Evolutionary conservation across 257 asterid species (phyloP).

Genomic region (Sherardia arvensis): DNA sequence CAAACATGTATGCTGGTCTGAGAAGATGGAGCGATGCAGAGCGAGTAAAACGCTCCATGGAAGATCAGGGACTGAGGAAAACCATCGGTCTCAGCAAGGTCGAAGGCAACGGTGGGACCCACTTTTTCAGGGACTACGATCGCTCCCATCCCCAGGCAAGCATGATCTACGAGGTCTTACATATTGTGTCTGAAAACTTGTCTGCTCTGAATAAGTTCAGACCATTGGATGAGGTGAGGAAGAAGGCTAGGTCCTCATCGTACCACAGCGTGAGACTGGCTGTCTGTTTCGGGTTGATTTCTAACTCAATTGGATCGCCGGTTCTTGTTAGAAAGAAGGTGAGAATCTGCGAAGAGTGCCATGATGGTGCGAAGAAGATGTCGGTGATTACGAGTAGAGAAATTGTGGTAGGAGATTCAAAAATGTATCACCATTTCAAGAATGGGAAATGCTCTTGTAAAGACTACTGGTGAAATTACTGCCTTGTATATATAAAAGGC

Average conservation of each 20-base stretch:
- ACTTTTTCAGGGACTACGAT: constrained; percentile 38
- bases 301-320: constrained; percentile 33
- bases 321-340: constrained; percentile 51
- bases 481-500: neutral
- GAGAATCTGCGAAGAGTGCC: constrained; percentile 55
- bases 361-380: constrained; percentile 39
- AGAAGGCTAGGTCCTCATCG: constrained; percentile 18
- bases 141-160: constrained; percentile 20
- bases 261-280: constrained; percentile 62
- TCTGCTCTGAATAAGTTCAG: constrained; percentile 17
- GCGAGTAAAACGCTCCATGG: constrained; percentile 31
- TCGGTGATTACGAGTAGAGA: constrained; percentile 42
- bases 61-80: constrained; percentile 34
- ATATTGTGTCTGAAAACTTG: constrained; percentile 29
- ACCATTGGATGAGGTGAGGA: constrained; percentile 19
- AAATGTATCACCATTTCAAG: constrained; percentile 49
- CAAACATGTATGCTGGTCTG: constrained; percentile 53
- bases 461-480: constrained; percentile 52
- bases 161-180: constrained; percentile 30
- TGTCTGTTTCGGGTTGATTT: constrained; percentile 43
- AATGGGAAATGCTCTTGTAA: constrained; percentile 54
- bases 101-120: constrained; percentile 30
- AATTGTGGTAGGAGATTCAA: constrained; percentile 51
- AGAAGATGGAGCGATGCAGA: constrained; percentile 56
- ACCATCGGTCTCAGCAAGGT: constrained; percentile 31